Evolutionary conservation across 2,329 filamentous ascomycete species (phyloP), one percentile per base, ranked within the genome.

Genomic region (Colletotrichum agaves): DNA sequence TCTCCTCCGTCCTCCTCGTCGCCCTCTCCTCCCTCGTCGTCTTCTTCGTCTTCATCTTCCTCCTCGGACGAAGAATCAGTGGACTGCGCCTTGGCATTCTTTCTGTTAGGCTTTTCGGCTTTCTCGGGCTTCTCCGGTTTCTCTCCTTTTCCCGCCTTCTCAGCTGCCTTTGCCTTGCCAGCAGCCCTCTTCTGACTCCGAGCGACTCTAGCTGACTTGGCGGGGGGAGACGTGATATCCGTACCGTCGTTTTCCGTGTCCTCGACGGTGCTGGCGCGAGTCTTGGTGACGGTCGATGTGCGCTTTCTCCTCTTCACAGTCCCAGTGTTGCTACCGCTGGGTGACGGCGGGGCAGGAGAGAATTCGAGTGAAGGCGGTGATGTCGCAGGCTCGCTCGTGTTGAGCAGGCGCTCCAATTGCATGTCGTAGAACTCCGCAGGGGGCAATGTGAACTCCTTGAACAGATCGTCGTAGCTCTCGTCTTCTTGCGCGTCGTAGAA

Each of bases 371-470:
- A 76, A 0, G 82, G 73, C 1, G 84, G 83, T n/a, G 84, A 83
- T 27, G 81, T 78, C 8, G 81, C 76, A 55, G 82, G 82, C 69
- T 87, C 84, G 72, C 81, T 84, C 3, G 81, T 78, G 53, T 81
- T 79, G 43, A 79, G 74, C 13, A 80, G 81, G 61, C 81, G 80
- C 53, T 80, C 78, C 77, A 82, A 78, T 74, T 85, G 86, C 63
- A 80, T 69, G 17, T 84, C 82, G 68, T 81, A 78, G 73, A 82
- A 87, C 1, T 83, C 79, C 15, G 74, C 74, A 8, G 74, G 73
- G 0, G 90, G 90, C 4, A 93, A 82, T 31, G 85, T 83, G 72
- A 93, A 93, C 27, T 91, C 87, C 61, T 87, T 84, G 75, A 90
- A 93, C 66, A 85, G 84, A 23, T 90, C 85, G 61, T 86, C 83